Conservation (phyloP, 176 grass and related monocot species). For the Alloteropsis semialata region DNA sequence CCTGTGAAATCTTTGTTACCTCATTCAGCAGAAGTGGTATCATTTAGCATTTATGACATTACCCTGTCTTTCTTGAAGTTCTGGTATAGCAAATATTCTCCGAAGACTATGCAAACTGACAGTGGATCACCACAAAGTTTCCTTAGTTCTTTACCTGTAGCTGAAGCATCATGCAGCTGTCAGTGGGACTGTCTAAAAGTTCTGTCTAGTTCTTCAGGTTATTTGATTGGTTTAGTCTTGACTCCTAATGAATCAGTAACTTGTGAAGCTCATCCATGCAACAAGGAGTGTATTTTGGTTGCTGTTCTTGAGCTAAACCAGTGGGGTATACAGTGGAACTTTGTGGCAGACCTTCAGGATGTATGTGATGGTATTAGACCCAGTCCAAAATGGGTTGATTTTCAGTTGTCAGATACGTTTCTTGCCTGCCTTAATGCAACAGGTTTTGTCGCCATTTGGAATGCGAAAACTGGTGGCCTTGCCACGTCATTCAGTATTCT, state of each 20-base stretch:
- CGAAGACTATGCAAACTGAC: conserved; percentile 8
- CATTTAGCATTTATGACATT: conserved; percentile 70
- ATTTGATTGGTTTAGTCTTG: conserved; percentile 68
- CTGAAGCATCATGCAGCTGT: conserved; percentile 50
- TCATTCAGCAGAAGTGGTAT: conserved; percentile 68
- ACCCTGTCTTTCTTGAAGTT: conserved; percentile 67
- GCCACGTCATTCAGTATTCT: conserved; percentile 48
- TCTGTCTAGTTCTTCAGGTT: conserved; percentile 71
- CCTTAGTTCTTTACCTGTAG: conserved; percentile 9
- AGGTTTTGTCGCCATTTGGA: conserved; percentile 76
- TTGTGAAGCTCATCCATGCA: conserved; percentile 35
- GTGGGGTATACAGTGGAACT: conserved; percentile 84
- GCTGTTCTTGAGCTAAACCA: conserved; percentile 66
- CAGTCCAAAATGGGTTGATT: conserved; percentile 70
- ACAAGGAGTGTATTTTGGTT: conserved; percentile 38
- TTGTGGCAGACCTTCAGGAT: conserved; percentile 68
- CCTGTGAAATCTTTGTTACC: conserved; percentile 66
- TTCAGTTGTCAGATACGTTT: conserved; percentile 84
- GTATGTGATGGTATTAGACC: conserved; percentile 31
- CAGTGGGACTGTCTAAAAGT: conserved; percentile 64
- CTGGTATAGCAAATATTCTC: conserved; percentile 29
- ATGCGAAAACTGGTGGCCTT: conserved; percentile 47
- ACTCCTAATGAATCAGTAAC: conserved; percentile 40
- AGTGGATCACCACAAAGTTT: conserved; percentile 13
- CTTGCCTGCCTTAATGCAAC: conserved; percentile 59